Base-by-base conservation (phyloP, 257 asterid species). In the Hygrophila difformis region DNA sequence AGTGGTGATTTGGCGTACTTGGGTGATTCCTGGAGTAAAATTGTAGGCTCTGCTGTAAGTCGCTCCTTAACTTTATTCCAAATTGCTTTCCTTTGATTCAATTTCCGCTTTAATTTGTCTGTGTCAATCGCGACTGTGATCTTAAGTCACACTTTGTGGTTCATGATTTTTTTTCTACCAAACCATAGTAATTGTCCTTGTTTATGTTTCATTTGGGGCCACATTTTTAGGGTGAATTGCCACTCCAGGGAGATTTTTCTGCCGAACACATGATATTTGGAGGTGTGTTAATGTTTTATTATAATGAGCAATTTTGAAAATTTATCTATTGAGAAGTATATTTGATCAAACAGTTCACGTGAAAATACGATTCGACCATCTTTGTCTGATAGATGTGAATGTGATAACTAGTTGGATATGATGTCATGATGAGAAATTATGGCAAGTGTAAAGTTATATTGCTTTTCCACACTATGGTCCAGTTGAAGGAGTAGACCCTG, bases 181-280 rank as follows among this genome's bases (percentile, higher is more conserved):
- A 18, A 5, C 8, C 17, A 19, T 18, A 18, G 37, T 10, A 33
- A 33, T 12, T 15, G 10, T 15, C 9, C 47, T 16, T 3, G 17
- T 7, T 52, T 28, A 5, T n/a, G 18, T 19, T 1, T 33, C 28
- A 2, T 29, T 33, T 51, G 48, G 53, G 54, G 34, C 51, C 26
- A 28, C 64, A 68, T 39, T n/a, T 62, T 29, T 67, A 89, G 98
- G 98, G 94, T 49, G 98, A 89, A 31, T 53, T 89, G 61, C 98
- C 98, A 34, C 98, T 89, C 57, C 98, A 89, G 59, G 98, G 98
- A 34, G 98, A 89, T 65, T 89, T 89, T 75, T 89, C 96, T 8
- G 98, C 98, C 0, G 93, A 89, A 47, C 98, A 85, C 73, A 89
- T 89, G 98, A 89, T 89, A 61, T 82, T 79, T 68, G 96, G 98